These are phyloP conservation scores for Cladosporium sp. DNA, from an alignment of 2,329 filamentous ascomycete species.

Conservation along the genomic window DNA sequence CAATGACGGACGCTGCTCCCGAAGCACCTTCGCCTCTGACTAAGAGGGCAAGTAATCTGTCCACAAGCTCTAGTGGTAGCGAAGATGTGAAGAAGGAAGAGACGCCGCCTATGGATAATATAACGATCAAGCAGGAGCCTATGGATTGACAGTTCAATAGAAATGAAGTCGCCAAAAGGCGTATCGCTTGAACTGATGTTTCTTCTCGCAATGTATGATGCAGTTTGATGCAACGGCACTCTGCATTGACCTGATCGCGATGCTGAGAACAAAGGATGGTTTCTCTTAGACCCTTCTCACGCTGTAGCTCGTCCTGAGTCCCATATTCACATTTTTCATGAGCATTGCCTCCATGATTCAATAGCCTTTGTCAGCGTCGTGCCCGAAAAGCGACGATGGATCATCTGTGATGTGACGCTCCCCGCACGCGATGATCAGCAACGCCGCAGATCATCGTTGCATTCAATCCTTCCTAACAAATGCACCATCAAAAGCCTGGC, in stretches of 20 bases:
- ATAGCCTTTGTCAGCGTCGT: too few species aligned
- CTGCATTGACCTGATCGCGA: too few species aligned
- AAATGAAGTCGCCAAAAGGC: neutral
- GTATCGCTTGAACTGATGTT: too few species aligned
- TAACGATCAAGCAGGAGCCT: slow-evolving; percentile 22
- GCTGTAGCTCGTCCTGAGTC: too few species aligned
- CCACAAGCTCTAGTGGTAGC: slow-evolving; percentile 7
- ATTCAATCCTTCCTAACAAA: neutral
- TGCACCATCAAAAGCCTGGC: neutral
- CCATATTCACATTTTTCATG: too few species aligned
- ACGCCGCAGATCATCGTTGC: slow-evolving; percentile 5
- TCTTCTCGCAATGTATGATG: too few species aligned
- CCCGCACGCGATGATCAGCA: slow-evolving; percentile 5
- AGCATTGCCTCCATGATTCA: too few species aligned
- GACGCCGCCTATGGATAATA: slow-evolving; percentile 10
- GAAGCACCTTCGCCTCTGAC: slow-evolving; percentile 11
- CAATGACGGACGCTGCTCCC: slow-evolving; percentile 7
- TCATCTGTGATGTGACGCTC: neutral
- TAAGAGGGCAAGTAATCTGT: slow-evolving; percentile 8
- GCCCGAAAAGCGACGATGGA: neutral
- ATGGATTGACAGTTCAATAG: slow-evolving; percentile 12
- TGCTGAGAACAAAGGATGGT: too few species aligned
- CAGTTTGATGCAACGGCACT: too few species aligned
- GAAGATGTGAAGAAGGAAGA: slow-evolving; percentile 11
- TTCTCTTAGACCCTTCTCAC: too few species aligned